A percentile compares a stretch with the other conserved stretches of the same genome.
phyloP scores from a whole-genome alignment of 768 basidiomycete species.

The Boletellus sp. region DNA sequence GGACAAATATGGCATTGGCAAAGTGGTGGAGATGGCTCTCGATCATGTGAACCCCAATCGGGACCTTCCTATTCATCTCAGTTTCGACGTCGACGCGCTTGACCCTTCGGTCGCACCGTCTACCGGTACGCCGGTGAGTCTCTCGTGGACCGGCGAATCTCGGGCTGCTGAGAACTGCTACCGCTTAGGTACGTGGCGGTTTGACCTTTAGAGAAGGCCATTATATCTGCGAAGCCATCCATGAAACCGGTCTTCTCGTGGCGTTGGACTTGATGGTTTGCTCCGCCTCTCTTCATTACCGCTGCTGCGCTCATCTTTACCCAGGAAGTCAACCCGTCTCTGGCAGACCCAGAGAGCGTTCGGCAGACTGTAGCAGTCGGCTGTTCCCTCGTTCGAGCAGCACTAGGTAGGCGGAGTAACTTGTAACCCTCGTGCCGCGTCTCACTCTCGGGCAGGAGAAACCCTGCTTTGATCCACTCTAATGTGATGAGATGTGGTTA shows the following conservation, averaged over 20 bases:
- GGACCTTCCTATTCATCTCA: constrained; percentile 85
- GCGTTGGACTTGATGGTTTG: constrained; percentile 91
- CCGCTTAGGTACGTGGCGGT: constrained; percentile 78
- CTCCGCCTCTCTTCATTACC: constrained; percentile 1
- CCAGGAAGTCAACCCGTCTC: constrained; percentile 95
- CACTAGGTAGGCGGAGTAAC: constrained; percentile 56
- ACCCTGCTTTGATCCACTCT: constrained; percentile 26
- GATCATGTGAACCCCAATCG: constrained; percentile 88
- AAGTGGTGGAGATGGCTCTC: constrained; percentile 94
- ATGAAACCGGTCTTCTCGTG: constrained; percentile 89
- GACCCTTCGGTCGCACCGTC: constrained; percentile 96
- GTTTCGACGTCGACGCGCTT: constrained; percentile 93
- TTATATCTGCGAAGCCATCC: constrained; percentile 91
- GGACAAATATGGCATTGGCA: constrained; percentile 85
- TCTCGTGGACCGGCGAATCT: neutral
- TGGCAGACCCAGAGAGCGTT: constrained; percentile 71
- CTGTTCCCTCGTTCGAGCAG: constrained; percentile 78
- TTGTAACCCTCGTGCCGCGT: neutral
- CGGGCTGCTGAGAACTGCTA: neutral
- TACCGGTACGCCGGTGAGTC: constrained; percentile 79
- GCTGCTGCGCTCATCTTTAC: constrained; percentile 9
- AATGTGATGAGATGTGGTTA: constrained; percentile 1
- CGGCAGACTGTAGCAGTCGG: constrained; percentile 88
- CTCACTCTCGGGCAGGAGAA: constrained; percentile 28
- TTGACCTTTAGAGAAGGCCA: constrained; percentile 98